Evolutionary conservation across 2,329 filamentous ascomycete genomes (phyloP), one percentile per base, ranked within the genome.

Genomic region (Fusarium subtropicale): DNA sequence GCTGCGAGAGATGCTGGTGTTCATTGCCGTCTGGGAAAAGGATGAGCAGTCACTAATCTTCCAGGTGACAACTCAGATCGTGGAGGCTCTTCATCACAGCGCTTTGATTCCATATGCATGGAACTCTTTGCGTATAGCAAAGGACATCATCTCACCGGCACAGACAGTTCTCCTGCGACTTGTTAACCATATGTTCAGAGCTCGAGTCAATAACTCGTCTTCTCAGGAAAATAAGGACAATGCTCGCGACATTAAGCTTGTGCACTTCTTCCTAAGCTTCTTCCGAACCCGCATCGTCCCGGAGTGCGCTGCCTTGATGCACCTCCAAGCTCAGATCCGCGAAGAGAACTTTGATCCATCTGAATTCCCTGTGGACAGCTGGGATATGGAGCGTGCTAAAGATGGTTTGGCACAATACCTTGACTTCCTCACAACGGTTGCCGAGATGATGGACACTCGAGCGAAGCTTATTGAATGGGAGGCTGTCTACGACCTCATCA

Each of bases 321-420:
- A 96, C 75, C 86, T 97, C 5, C 95, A 98, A 81, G 92, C 93
- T 18, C 92, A 97, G 76, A 97, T 97, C 34, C 90, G 93, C 42
- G 89, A 91, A 41, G 90, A 91, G 33, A 86, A 90, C 59, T 89
- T 91, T 18, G 88, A 95, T 64, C 90, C 93, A 0, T 89, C 92
- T 66, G 94, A 97, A 75, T 98, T 97, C 74, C 95, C 95, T 0
- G 90, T 97, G 3, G 97, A 98, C 74, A 87, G 94, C 47, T 98
- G 95, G 95, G 95, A 98, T 75, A 97, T 98, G 91, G 95, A 98
- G 78, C 89, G 95, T 16, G 95, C 97, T 61, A 97, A 97, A 78
- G 95, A 98, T 75, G 95, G 95, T 1, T 88, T 98, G 2, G 93
- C 94, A 53, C 94, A 97, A 78, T 97, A 97, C 76, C 88, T 98